These are phyloP conservation scores for Clonostachys rhizophaga DNA, from an alignment of 2,329 filamentous ascomycete species.

Conservation along the genomic window DNA sequence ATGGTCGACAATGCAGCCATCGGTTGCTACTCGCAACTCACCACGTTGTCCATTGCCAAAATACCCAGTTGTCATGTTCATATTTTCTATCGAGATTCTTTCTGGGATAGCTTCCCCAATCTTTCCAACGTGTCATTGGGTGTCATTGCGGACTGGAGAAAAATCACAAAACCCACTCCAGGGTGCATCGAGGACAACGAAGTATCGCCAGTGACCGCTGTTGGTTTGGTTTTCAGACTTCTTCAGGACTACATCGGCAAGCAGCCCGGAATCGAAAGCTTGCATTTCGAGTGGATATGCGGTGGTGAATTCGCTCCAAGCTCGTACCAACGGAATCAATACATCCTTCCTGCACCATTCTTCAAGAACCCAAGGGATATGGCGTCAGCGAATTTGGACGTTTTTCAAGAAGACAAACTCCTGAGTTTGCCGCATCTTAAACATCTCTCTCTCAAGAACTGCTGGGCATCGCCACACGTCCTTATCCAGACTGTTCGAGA, in stretches of 20 bases:
- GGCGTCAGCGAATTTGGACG: constrained; percentile 18
- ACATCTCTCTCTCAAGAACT: constrained; percentile 61
- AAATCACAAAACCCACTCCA: constrained; percentile 45
- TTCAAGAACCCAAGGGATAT: constrained; percentile 24
- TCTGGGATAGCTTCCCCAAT: constrained; percentile 55
- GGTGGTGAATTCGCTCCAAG: constrained; percentile 65
- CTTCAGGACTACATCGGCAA: constrained; percentile 43
- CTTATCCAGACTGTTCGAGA: constrained; percentile 44
- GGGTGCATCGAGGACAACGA: constrained; percentile 41
- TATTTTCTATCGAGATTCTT: constrained; percentile 48
- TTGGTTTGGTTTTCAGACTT: constrained; percentile 44
- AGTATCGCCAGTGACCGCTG: constrained; percentile 45
- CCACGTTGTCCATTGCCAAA: constrained; percentile 57
- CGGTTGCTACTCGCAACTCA: constrained; percentile 45
- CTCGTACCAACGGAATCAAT: constrained; percentile 54
- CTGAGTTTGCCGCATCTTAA: constrained; percentile 52
- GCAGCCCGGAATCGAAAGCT: constrained; percentile 44
- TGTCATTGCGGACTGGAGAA: constrained; percentile 64
- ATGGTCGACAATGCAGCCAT: constrained; percentile 52
- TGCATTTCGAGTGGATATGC: constrained; percentile 63
- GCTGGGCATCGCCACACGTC: constrained; percentile 59
- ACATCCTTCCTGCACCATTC: constrained; percentile 59
- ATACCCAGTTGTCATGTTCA: constrained; percentile 58
- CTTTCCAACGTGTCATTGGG: constrained; percentile 52
- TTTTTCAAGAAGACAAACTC: constrained; percentile 25